Base-by-base conservation (phyloP, 306 rosid species). In the Prunus davidiana region DNA sequence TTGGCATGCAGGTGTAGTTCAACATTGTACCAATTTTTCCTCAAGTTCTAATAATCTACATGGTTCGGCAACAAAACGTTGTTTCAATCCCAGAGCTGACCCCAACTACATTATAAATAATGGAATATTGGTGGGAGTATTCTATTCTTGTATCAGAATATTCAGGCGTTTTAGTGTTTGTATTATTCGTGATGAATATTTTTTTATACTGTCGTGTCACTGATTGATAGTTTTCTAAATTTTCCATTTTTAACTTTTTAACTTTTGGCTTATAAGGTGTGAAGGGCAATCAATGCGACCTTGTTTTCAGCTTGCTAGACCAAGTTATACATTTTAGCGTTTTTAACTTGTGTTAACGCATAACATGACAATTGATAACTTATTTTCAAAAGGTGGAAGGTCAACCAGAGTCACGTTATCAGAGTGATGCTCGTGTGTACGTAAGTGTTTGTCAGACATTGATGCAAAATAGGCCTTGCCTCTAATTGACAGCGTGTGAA, bases 71-170 rank as follows among this genome's bases (percentile, higher is more conserved):
- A 74, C 60, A 19, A 22, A 45, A 79, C 20, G 64, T 81, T 56
- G 58, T 8, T 72, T 51, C 85, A 49, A 64, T 49, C 73, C 58
- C 64, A 80, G 71, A 55, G 82, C 71, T 57, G 74, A 80, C 79
- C 80, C 79, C 62, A 49, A 46, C 73, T 27, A 73, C 69, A 3
- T 62, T 78, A 64, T 55, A 18, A 87, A 87, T 87, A 87, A 89
- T 76, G 57, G 65, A 47, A 74, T 54, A 27, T 67, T 10, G 60
- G 47, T 78, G 58, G 14, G 20, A 58, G 43, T 11, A 43, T 41
- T 55, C 67, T 60, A 27, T 60, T 60, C 15, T 56, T 30, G n/a
- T 32, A 15, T 16, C 54, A 6, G 62, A 72, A 56, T 38, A 1
- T 55, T 41, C 24, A 22, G 34, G 34, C 34, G 20, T 2, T 72